Base-by-base conservation (phyloP, 345 rosid genomes). In the Hypericum androsaemum region DNA sequence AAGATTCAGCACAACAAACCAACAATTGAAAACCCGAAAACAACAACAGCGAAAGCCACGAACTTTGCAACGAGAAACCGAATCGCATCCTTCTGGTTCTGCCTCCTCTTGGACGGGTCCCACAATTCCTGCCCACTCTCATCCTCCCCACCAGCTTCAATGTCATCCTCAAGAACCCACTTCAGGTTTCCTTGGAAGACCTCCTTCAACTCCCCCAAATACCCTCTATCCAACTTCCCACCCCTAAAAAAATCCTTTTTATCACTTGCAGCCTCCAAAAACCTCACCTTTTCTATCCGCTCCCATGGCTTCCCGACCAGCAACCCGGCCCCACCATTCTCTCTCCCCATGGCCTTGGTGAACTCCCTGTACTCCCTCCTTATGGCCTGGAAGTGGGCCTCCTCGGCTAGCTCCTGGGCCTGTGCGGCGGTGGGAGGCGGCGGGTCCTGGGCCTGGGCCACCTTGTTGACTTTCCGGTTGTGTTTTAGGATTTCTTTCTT, bases 231-330 rank as follows among this genome's bases (percentile, higher is more conserved):
- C 71, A 71, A 37, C 52, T 62, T 58, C 47, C 66, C 72, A 10
- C 77, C 83, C 32, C 32, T 22, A 56, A 50, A 49, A 8, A 65
- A 70, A 56, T 76, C 92, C 45, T 67, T 67, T 49, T 70, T 64
- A 12, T 64, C 74, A 16, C 72, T 47, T 0, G 81, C 84, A 14
- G 79, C 71, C 71, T 84, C 92, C 54, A 66, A 71, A 63, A 87
- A 40, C 51, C 64, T 68, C 58, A 74, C 74, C 54, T 52, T 78
- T 73, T 82, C 92, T 13, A 84, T 71, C 58, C 85, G 75, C 68
- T 90, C 96, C 98, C 98, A 90, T 6, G 96, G 98, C 70, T 71
- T 78, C 50, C 96, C 96, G 38, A 76, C 77, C 61, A 78, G 53
- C 58, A 65, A 61, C 32, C 32, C 32, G 32, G 32, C 32, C 32